phyloP scores from a whole-genome alignment of 306 rosid species.

The cucumber (Cucumis sativus) region DNA sequence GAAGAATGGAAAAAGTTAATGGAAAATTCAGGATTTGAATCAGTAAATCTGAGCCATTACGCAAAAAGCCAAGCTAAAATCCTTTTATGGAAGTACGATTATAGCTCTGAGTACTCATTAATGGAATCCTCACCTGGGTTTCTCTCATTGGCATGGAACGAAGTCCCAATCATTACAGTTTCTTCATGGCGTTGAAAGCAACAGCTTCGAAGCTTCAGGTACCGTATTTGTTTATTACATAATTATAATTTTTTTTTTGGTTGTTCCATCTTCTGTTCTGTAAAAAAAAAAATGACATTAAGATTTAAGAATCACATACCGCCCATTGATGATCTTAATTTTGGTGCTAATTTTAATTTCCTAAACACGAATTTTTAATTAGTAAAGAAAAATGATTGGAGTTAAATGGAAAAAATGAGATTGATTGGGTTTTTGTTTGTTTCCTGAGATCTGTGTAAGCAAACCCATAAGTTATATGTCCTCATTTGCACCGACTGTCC shows the following conservation, averaged over 20 bases:
- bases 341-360: too few species aligned
- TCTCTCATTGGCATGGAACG: conserved; percentile 78
- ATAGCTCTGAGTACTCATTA: conserved; percentile 42
- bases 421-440: neutral
- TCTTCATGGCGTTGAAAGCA: conserved; percentile 81
- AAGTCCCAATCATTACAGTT: conserved; percentile 64
- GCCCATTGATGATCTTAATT: conserved; percentile 12
- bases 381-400: neutral
- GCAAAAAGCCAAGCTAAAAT: conserved; percentile 79
- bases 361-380: too few species aligned
- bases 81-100: conserved; percentile 64
- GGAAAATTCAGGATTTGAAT: conserved; percentile 58
- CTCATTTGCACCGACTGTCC: conserved; percentile 3
- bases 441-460: neutral
- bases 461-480: neutral
- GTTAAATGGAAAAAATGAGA: neutral
- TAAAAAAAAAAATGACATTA: neutral
- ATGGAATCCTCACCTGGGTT: conserved; percentile 52
- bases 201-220: neutral
- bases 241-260: too few species aligned
- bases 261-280: neutral
- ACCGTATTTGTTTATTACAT: neutral
- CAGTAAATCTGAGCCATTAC: conserved; percentile 66
- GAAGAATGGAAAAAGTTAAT: conserved; percentile 67
- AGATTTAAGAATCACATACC: conserved; percentile 27